Conservation (phyloP, 345 rosid species). For the Acer negundo region DNA sequence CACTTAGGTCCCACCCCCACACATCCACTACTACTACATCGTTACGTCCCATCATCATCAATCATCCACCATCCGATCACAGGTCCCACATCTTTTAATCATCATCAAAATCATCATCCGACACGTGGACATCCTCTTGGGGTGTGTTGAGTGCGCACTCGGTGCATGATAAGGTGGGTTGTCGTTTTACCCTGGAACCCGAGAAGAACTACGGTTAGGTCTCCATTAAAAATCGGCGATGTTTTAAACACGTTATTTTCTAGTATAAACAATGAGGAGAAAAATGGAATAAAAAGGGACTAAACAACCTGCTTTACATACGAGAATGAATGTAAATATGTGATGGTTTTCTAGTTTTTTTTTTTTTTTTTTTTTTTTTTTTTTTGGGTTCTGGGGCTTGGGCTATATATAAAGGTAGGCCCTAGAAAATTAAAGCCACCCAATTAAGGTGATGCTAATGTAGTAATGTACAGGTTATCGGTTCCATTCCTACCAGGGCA, state of each 20-base stretch:
- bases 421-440: too few relatives aligned
- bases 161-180: constrained; percentile 22
- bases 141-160: neutral
- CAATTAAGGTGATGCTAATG: too few relatives aligned
- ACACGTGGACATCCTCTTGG: constrained; percentile 20
- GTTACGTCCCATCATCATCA: constrained; percentile 30
- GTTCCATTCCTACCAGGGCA: too few relatives aligned
- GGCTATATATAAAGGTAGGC: too few relatives aligned
- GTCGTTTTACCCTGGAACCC: constrained; percentile 18
- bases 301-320: neutral
- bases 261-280: neutral
- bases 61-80: neutral
- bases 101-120: neutral
- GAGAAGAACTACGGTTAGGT: neutral
- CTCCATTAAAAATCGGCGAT: constrained; percentile 4
- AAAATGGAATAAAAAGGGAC: neutral
- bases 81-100: constrained; percentile 1
- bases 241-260: neutral
- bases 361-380: too few relatives aligned
- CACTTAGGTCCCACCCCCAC: constrained; percentile 31
- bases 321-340: neutral
- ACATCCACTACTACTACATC: neutral
- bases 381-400: neutral
- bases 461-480: too few relatives aligned
- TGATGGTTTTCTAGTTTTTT: neutral